These are phyloP conservation scores for Coprinellus aureogranulatus DNA, from an alignment of 768 basidiomycete species.

Conservation along the genomic window DNA sequence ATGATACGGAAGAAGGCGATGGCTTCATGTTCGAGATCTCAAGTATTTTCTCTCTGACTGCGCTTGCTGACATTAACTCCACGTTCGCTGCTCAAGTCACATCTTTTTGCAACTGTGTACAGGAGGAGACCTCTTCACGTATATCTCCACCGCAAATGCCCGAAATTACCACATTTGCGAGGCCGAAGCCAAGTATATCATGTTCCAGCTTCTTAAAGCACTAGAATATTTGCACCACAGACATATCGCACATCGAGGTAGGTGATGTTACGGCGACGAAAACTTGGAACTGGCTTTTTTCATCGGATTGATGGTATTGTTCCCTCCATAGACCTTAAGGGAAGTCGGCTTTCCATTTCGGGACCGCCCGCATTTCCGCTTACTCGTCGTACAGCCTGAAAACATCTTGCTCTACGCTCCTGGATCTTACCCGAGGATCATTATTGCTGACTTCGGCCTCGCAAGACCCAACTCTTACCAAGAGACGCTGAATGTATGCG, in stretches of 20 bases:
- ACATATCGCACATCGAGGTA: slow-evolving; percentile 78
- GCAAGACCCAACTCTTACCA: slow-evolving; percentile 77
- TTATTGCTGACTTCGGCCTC: slow-evolving; percentile 85
- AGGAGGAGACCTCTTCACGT: slow-evolving; percentile 85
- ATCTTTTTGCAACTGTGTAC: slow-evolving; percentile 85
- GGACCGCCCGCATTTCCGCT: background rate
- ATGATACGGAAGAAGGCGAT: slow-evolving; percentile 61
- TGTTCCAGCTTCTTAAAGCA: slow-evolving; percentile 86
- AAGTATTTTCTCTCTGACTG: background rate
- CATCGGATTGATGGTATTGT: background rate
- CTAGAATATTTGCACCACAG: slow-evolving; percentile 85
- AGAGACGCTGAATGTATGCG: slow-evolving; percentile 82
- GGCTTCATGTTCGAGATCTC: slow-evolving; percentile 50
- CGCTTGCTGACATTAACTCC: background rate
- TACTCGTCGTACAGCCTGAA: slow-evolving; percentile 57
- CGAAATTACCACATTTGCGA: slow-evolving; percentile 57
- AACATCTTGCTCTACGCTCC: slow-evolving; percentile 77
- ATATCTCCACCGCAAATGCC: slow-evolving; percentile 63
- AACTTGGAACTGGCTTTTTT: too few relatives aligned
- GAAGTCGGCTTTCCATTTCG: slow-evolving; percentile 16
- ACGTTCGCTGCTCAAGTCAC: slow-evolving; percentile 42
- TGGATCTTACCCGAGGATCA: slow-evolving; percentile 81
- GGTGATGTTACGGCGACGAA: slow-evolving; percentile 10
- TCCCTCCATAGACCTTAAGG: slow-evolving; percentile 60
- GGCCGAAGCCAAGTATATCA: slow-evolving; percentile 81